Percentiles rank a stretch among this genome's conserved stretches.
Evolutionary conservation across 306 rosid species (phyloP).

Genomic region (Parietaria judaica): DNA sequence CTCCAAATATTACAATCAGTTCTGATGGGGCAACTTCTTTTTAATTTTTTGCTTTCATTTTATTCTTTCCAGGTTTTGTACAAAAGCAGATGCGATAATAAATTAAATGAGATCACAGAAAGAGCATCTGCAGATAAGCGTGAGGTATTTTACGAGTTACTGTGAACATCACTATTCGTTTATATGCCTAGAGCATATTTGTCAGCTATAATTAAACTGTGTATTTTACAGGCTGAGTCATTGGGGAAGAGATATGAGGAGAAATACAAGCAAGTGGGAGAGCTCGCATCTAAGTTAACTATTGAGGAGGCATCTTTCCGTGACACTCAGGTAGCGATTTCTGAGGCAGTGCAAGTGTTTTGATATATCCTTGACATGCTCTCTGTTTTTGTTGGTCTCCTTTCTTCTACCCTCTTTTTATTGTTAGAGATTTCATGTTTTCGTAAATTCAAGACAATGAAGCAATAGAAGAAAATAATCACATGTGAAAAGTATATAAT

Average conservation of each 20-base stretch:
- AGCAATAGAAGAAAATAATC: no score
- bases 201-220: background rate
- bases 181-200: slow-evolving; percentile 14
- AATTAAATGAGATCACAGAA: slow-evolving; percentile 86
- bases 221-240: slow-evolving; percentile 60
- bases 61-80: slow-evolving; percentile 56
- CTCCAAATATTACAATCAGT: slow-evolving; percentile 1
- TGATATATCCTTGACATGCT: background rate
- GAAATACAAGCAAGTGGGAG: slow-evolving; percentile 87
- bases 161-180: slow-evolving; percentile 11
- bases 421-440: background rate
- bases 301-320: slow-evolving; percentile 86
- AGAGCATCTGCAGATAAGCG: slow-evolving; percentile 91
- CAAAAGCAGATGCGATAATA: slow-evolving; percentile 88
- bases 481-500: no score
- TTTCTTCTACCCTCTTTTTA: background rate
- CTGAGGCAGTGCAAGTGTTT: background rate
- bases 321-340: slow-evolving; percentile 71
- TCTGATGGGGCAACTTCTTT: background rate
- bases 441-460: background rate
- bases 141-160: slow-evolving; percentile 41
- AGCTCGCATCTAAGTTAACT: slow-evolving; percentile 78
- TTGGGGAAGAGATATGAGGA: slow-evolving; percentile 81
- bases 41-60: slow-evolving; percentile 14
- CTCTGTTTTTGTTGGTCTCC: background rate